Evolutionary conservation across 176 grass and related monocot species (phyloP), one percentile per base, ranked within the genome.

Genomic region (Calamus simplicifolius): DNA sequence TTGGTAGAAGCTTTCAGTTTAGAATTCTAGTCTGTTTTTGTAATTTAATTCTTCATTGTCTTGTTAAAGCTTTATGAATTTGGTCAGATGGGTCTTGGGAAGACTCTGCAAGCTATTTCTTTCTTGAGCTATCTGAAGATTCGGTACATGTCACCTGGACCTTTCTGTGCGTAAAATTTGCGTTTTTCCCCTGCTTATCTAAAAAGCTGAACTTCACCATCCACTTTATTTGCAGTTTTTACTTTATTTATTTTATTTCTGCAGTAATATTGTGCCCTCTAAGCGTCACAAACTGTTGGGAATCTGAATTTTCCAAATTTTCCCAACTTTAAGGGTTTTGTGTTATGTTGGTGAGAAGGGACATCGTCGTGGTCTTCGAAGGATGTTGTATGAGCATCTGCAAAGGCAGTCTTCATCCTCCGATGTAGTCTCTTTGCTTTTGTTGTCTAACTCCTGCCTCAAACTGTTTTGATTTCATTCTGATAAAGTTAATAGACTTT

Each of bases 241-340:
- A 50, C 48, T 7, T 25, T 65, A 48, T 13, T 27, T 16, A 66
- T 56, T 5, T 55, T 75, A 52, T 16, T 18, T 52, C 48, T 79
- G 58, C 83, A 96, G 92, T 96, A 69, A 82, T 96, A 29, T 66
- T 96, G 78, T 96, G 92, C 30, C 92, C 91, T 58, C 68, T 96
- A 19, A 90, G 92, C 6, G 86, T 96, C 43, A 82, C 86, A 4
- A 74, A 74, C 72, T 80, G 86, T 50, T 96, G 92, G 92, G 50
- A 82, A 28, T 87, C 83, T 50, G 92, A 96, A 53, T 96, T 96
- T 59, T 48, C 13, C 25, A 90, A 90, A 65, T 90, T 96, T 52
- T 90, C 51, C 75, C 86, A 5, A 65, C 74, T 13, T 59, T 96
- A 62, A 90, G 52, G 64, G 75, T 90, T 73, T 56, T 84, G 29